Conservation (phyloP, 345 rosid species). For the Brassica cretica region DNA sequence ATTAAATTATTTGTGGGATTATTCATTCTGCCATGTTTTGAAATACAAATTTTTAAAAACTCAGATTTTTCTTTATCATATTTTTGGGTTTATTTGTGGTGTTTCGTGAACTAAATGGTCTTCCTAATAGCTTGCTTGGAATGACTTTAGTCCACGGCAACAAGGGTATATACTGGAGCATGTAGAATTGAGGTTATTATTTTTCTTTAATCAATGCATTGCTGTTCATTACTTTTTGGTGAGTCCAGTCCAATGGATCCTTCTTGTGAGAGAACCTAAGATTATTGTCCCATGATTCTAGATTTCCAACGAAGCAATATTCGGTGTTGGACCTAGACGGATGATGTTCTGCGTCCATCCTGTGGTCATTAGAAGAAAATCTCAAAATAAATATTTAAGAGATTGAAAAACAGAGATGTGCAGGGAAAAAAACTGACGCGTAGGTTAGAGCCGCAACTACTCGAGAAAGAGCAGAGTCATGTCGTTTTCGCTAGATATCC, state of each 20-base stretch:
- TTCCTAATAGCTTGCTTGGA: neutral
- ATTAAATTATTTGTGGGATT: neutral
- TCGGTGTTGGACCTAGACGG: neutral
- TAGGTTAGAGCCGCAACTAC: slow-evolving; percentile 42
- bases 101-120: neutral
- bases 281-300: neutral
- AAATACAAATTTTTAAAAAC: neutral
- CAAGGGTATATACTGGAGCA: neutral
- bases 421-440: slow-evolving; percentile 27
- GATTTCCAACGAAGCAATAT: neutral
- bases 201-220: neutral
- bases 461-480: slow-evolving; percentile 40
- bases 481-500: slow-evolving; percentile 37
- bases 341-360: neutral
- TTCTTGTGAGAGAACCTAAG: neutral
- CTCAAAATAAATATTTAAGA: neutral
- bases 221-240: neutral
- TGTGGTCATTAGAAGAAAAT: neutral
- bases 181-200: neutral
- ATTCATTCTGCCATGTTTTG: neutral
- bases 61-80: neutral
- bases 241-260: too few relatives aligned
- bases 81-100: neutral
- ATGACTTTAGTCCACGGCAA: neutral
- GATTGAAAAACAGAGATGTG: slow-evolving; percentile 13